These are phyloP conservation scores for Peniophora sp. DNA, from an alignment of 1,284 basidiomycete species.

Conservation along the genomic window DNA sequence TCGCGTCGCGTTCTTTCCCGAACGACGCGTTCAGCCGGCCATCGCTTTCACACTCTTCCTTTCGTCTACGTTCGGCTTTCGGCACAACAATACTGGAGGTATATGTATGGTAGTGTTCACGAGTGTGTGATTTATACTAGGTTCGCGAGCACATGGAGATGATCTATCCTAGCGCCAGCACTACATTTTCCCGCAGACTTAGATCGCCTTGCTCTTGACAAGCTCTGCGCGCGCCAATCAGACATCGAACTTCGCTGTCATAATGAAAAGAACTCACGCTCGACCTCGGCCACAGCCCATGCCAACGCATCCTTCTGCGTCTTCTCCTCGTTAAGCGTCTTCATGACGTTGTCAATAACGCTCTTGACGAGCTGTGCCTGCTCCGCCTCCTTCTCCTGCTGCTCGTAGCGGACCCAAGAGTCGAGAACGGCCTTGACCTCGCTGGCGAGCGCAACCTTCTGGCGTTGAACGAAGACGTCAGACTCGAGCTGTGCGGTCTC, in stretches of 20 bases:
- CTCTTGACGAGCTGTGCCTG: conserved; percentile 85
- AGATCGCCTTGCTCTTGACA: conserved; percentile 67
- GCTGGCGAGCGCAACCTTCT: conserved; percentile 79
- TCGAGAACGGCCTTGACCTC: conserved; percentile 96
- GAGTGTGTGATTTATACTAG: no score
- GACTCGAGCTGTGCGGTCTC: conserved; percentile 91
- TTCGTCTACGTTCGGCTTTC: not conserved
- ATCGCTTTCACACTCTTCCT: not conserved
- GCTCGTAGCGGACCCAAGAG: conserved; percentile 97
- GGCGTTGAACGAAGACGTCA: conserved; percentile 85
- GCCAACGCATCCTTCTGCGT: conserved; percentile 87
- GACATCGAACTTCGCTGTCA: conserved; percentile 8
- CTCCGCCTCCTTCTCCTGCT: conserved; percentile 93
- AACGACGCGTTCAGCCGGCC: not conserved
- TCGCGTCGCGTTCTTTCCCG: no score
- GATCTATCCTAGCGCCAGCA: no score
- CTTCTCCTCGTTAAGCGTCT: conserved; percentile 83
- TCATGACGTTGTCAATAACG: conserved; percentile 83
- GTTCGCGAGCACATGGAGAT: no score
- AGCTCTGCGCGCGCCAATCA: conserved; percentile 36
- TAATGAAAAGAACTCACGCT: conserved; percentile 58
- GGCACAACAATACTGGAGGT: no score
- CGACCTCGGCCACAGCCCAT: conserved; percentile 84
- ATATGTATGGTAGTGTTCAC: no score
- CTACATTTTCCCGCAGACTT: conserved; percentile 7